Percentiles rank a stretch among this genome's conserved stretches.
These are phyloP conservation scores for Hemisphaericaspora lyxosophila DNA, from an alignment of 1,139 yeast species.

Conservation along the genomic window DNA sequence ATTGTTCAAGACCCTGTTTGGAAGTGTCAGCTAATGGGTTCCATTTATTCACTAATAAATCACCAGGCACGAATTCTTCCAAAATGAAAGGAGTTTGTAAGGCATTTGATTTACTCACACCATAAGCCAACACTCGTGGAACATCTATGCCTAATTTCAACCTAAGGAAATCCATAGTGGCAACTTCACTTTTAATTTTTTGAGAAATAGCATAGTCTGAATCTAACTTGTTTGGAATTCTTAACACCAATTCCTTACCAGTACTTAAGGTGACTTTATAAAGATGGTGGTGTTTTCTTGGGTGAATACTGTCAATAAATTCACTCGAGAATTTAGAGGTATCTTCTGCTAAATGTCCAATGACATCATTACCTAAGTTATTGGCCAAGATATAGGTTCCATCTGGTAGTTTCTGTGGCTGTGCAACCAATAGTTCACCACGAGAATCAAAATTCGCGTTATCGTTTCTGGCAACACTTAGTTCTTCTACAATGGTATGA, in stretches of 20 bases:
- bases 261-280: slow-evolving; percentile 69
- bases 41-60: slow-evolving; percentile 85
- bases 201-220: slow-evolving; percentile 61
- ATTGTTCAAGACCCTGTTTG: slow-evolving; percentile 36
- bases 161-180: slow-evolving; percentile 79
- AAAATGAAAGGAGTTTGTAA: slow-evolving; percentile 73
- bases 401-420: slow-evolving; percentile 40
- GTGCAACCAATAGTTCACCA: slow-evolving; percentile 18
- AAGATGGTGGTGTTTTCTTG: slow-evolving; percentile 89
- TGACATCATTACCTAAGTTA: slow-evolving; percentile 38
- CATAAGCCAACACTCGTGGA: slow-evolving; percentile 77
- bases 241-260: slow-evolving; percentile 63
- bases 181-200: slow-evolving; percentile 85
- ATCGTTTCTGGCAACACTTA: slow-evolving; percentile 21
- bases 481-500: slow-evolving; percentile 45
- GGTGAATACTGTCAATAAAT: slow-evolving; percentile 81
- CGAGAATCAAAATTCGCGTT: slow-evolving; percentile 24
- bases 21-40: slow-evolving; percentile 60
- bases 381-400: slow-evolving; percentile 46
- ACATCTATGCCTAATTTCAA: slow-evolving; percentile 55
- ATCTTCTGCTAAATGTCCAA: slow-evolving; percentile 39
- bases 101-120: slow-evolving; percentile 59
- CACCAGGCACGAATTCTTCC: slow-evolving; percentile 78
- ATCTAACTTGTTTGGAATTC: slow-evolving; percentile 80
- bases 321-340: slow-evolving; percentile 53